Evolutionary conservation across 352 stramenopile genomes (phyloP).

Genomic region (Plasmopara halstedii): DNA sequence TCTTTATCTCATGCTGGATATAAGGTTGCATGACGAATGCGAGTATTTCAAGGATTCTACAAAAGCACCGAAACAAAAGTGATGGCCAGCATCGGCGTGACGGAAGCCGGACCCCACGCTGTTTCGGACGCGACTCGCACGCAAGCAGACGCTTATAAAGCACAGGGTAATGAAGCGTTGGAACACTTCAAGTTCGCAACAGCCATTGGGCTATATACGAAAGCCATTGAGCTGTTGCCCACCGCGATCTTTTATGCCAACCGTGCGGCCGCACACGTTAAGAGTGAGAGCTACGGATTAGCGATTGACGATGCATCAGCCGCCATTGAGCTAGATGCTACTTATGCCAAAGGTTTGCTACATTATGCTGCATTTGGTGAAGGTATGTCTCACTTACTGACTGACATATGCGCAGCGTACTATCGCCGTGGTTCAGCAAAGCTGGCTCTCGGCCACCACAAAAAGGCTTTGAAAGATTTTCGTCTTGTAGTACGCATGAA

Average conservation of each 20-base stretch:
- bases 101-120: conserved; percentile 40
- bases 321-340: conserved; percentile 90
- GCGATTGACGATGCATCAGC: conserved; percentile 95
- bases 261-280: conserved; percentile 94
- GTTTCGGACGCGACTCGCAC: conserved; percentile 52
- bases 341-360: conserved; percentile 92
- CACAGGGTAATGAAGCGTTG: conserved; percentile 78
- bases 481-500: conserved; percentile 93
- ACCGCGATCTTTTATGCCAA: conserved; percentile 93
- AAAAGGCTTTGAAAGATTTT: conserved; percentile 97
- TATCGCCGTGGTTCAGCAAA: conserved; percentile 96
- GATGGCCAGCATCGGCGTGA: conserved; percentile 40
- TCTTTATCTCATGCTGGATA: conserved; percentile 7
- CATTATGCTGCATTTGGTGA: not conserved
- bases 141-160: conserved; percentile 74
- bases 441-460: conserved; percentile 94
- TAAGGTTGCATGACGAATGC: conserved; percentile 1
- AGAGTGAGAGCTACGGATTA: conserved; percentile 97
- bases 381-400: conserved; percentile 2
- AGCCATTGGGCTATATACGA: conserved; percentile 85
- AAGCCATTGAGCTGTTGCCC: conserved; percentile 81
- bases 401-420: conserved; percentile 65
- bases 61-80: conserved; percentile 15
- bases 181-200: conserved; percentile 70
- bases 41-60: conserved; percentile 10